Conservation (phyloP, 306 rosid genomes). For the Datisca glomerata region DNA sequence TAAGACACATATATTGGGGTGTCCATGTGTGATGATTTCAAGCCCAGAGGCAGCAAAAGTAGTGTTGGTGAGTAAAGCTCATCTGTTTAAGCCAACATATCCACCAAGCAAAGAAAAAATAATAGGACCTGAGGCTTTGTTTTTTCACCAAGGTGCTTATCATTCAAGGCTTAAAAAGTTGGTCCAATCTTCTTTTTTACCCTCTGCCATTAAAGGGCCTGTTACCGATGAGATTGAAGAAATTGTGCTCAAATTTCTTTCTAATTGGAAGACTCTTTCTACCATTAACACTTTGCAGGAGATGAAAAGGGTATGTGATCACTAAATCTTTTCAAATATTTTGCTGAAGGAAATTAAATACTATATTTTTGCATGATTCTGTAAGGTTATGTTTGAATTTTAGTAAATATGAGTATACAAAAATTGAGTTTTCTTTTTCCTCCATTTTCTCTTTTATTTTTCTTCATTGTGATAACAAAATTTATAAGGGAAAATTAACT, state of each 20-base stretch:
- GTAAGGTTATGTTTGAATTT: background rate
- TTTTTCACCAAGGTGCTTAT: slow-evolving; percentile 74
- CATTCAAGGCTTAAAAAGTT: slow-evolving; percentile 64
- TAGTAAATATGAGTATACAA: background rate
- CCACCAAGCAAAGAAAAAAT: slow-evolving; percentile 83
- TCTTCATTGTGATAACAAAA: no score
- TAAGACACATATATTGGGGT: slow-evolving; percentile 75
- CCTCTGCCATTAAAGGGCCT: slow-evolving; percentile 38
- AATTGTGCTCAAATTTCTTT: slow-evolving; percentile 39
- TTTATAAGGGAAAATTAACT: no score
- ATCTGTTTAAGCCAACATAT: slow-evolving; percentile 73
- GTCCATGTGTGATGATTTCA: slow-evolving; percentile 85
- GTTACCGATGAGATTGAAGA: slow-evolving; percentile 57
- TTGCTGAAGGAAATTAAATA: background rate
- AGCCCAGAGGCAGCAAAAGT: slow-evolving; percentile 56
- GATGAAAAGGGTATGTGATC: slow-evolving; percentile 68
- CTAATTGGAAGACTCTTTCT: slow-evolving; percentile 40
- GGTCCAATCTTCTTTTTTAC: slow-evolving; percentile 47
- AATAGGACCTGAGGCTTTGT: slow-evolving; percentile 75
- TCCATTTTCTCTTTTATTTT: background rate
- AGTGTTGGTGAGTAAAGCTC: slow-evolving; percentile 60
- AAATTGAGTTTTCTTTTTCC: background rate
- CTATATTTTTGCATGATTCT: background rate
- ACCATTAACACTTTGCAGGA: slow-evolving; percentile 67
- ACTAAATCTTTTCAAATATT: no score